These are phyloP conservation scores for Diplodia mutila DNA, from an alignment of 2,329 filamentous ascomycete species.

Conservation along the genomic window DNA sequence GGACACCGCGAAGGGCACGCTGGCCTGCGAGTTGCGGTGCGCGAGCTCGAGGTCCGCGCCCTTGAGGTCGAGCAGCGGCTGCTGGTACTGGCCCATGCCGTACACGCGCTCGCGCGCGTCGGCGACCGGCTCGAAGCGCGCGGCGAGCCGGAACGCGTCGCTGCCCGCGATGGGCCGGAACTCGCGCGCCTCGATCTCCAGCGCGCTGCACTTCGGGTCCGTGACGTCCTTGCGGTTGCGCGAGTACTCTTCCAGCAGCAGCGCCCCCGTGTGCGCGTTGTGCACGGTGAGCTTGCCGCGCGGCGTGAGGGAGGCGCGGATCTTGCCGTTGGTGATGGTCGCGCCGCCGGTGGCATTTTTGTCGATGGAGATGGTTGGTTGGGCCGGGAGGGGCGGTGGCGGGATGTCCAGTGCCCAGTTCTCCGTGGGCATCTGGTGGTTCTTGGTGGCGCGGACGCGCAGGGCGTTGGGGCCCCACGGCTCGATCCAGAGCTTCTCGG, in stretches of 20 bases:
- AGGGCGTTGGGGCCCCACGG: slow-evolving; percentile 55
- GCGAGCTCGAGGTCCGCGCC: slow-evolving; percentile 66
- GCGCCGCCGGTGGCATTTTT: slow-evolving; percentile 34
- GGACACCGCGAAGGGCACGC: slow-evolving; percentile 64
- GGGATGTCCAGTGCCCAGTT: slow-evolving; percentile 34
- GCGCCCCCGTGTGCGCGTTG: slow-evolving; percentile 45
- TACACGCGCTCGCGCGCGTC: slow-evolving; percentile 63
- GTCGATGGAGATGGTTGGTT: slow-evolving; percentile 26
- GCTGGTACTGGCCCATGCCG: slow-evolving; percentile 72
- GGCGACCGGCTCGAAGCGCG: slow-evolving; percentile 62
- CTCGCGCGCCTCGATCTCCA: slow-evolving; percentile 62
- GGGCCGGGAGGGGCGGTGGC: not conserved
- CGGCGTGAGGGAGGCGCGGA: slow-evolving; percentile 52
- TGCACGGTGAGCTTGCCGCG: slow-evolving; percentile 57
- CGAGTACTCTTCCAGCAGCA: slow-evolving; percentile 58
- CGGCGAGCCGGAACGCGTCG: slow-evolving; percentile 59
- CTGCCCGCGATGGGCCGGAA: slow-evolving; percentile 58
- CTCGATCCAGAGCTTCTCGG: slow-evolving; percentile 54
- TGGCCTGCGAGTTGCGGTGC: slow-evolving; percentile 69
- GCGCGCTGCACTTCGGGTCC: slow-evolving; percentile 63
- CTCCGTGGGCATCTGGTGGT: slow-evolving; percentile 33
- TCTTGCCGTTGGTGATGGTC: slow-evolving; percentile 54
- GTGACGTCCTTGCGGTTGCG: slow-evolving; percentile 55
- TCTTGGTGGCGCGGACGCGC: slow-evolving; percentile 53
- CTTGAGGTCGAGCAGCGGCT: slow-evolving; percentile 65